Conservation (phyloP, 495 filamentous ascomycete species). For the Neurospora hispaniola region DNA sequence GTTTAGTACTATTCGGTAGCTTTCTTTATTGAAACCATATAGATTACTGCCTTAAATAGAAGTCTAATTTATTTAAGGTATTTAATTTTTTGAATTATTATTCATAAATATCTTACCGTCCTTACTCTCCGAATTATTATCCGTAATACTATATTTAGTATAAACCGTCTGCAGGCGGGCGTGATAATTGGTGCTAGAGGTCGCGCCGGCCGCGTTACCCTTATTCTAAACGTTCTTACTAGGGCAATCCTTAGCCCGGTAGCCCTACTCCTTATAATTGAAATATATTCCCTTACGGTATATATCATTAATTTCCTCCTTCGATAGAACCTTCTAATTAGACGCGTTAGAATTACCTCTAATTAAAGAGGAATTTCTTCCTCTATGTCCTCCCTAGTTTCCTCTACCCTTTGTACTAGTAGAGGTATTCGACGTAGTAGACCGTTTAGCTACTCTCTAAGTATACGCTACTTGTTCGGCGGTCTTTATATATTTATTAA, state of each 20-base stretch:
- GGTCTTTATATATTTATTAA: neutral
- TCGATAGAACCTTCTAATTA: neutral
- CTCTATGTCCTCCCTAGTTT: no score
- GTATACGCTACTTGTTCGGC: neutral
- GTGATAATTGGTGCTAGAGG: fast-evolving
- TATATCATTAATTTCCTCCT: neutral
- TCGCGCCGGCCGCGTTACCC: neutral
- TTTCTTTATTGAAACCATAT: neutral
- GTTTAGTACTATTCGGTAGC: neutral
- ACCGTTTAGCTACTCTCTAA: neutral
- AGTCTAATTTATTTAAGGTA: neutral
- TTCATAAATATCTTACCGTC: no score
- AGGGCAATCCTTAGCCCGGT: neutral
- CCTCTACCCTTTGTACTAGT: no score
- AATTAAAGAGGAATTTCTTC: neutral
- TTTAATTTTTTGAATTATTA: no score
- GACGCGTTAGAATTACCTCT: neutral
- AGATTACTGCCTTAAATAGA: neutral
- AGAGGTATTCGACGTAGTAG: neutral
- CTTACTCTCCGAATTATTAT: no score
- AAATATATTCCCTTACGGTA: neutral
- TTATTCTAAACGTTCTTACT: no score
- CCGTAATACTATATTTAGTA: neutral
- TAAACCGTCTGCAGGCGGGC: neutral
- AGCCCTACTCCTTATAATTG: no score